Percentiles rank a stretch among this genome's conserved stretches.
Conservation (phyloP, 306 rosid genomes). For the Lagenaria siceraria region DNA sequence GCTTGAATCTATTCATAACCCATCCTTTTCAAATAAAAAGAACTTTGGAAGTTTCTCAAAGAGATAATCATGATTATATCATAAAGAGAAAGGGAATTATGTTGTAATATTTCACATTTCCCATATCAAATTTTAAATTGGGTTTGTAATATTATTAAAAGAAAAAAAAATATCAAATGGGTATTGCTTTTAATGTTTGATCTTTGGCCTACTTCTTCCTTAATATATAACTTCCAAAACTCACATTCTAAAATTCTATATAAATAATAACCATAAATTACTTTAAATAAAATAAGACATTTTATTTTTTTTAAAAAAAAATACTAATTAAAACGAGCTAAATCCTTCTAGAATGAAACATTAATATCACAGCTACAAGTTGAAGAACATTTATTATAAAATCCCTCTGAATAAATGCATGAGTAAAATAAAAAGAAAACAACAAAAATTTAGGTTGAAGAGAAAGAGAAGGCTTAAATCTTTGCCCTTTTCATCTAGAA, state of each 20-base stretch:
- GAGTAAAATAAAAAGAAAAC: neutral
- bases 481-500: neutral
- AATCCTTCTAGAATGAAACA: neutral
- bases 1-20: neutral
- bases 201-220: too few relatives aligned
- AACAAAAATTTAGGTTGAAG: neutral
- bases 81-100: too few relatives aligned
- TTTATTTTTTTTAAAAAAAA: too few relatives aligned
- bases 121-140: neutral
- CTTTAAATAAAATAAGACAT: neutral
- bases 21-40: neutral
- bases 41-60: constrained; percentile 1
- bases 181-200: neutral
- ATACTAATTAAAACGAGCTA: too few relatives aligned
- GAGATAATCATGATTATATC: neutral
- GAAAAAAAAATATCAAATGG: neutral
- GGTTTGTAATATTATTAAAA: neutral
- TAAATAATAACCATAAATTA: neutral
- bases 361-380: neutral
- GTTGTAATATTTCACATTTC: neutral
- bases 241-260: neutral
- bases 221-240: neutral
- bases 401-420: neutral
- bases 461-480: neutral
- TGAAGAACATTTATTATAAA: neutral